Conservation (phyloP, 805 yeast genomes). For the Sugiyamaella qingdaonensis region DNA sequence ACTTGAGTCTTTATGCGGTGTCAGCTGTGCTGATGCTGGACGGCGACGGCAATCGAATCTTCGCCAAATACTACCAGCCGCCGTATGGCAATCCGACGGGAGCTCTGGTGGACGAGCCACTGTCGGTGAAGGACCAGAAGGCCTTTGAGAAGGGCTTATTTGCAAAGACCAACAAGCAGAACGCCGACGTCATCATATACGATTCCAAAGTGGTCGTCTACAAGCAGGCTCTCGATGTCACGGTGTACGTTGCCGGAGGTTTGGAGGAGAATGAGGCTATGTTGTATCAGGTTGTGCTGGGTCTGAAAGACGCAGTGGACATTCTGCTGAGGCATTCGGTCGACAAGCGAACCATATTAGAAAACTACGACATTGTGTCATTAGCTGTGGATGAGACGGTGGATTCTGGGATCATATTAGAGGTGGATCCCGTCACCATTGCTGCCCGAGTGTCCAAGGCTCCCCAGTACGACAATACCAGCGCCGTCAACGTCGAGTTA, state of each 20-base stretch:
- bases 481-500: slow-evolving; percentile 36
- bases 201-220: slow-evolving; percentile 81
- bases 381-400: slow-evolving; percentile 87
- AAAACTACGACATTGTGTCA: slow-evolving; percentile 78
- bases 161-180: slow-evolving; percentile 71
- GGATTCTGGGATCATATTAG: slow-evolving; percentile 90
- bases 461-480: slow-evolving; percentile 60
- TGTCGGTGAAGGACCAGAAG: slow-evolving; percentile 57
- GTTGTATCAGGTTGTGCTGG: slow-evolving; percentile 69
- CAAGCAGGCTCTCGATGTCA: slow-evolving; percentile 74
- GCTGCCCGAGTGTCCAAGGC: slow-evolving; percentile 89
- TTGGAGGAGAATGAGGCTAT: slow-evolving; percentile 82
- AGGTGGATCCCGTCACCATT: slow-evolving; percentile 81
- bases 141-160: slow-evolving; percentile 72
- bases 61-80: slow-evolving; percentile 76
- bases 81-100: slow-evolving; percentile 41
- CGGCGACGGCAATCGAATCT: slow-evolving; percentile 71
- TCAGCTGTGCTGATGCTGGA: slow-evolving; percentile 79
- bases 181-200: slow-evolving; percentile 73
- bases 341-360: slow-evolving; percentile 74
- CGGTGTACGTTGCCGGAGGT: slow-evolving; percentile 67
- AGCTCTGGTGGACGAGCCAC: slow-evolving; percentile 27
- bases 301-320: slow-evolving; percentile 76
- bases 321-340: slow-evolving; percentile 62
- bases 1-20: slow-evolving; percentile 58